Base-by-base conservation (phyloP, 2,329 filamentous ascomycete species). In the Sordariomycetes sp. region DNA sequence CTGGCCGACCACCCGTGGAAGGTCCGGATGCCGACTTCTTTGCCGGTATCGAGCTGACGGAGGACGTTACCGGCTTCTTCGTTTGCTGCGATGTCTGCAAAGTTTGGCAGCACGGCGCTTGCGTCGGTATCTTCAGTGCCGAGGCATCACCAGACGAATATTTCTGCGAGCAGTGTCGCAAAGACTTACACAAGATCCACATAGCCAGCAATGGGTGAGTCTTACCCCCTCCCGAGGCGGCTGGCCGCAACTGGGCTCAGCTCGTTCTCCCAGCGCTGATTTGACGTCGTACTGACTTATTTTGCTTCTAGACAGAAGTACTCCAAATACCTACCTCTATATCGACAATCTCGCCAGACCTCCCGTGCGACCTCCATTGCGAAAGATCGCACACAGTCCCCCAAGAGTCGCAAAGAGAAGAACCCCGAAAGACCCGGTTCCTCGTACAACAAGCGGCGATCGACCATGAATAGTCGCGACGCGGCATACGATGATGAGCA, bases 21-120 rank as follows among this genome's bases (percentile, higher is more conserved):
- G 68, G 73, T 38, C 67, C 68, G 50, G 67, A 76, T 48, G 56
- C 67, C 42, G 68, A 78, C 47, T 60, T 71, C 54, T 62, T 77
- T 62, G 60, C 70, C 57, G 58, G 69, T 56, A 62, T 78, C 63
- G 64, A 79, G 42, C 68, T 86, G 42, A 76, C 79, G 21, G 87
- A 94, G 50, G 90, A 96, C 44, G 72, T 90, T 45, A 92, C 90
- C 29, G 90, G 88, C 34, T 82, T 96, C 60, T 98, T 95, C 61
- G 88, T 98, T 45, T 90, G 96, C 66, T 98, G 92, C 72, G 92
- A 96, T 61, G 71, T 85, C 43, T 98, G 92, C 68, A 93, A 94
- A 56, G 92, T 96, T 42, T 98, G 90, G 92, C 92, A 98, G 58
- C 92, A 98, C 56, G 92, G 92, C 49, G 90, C 88, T 40, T 98